A percentile compares a stretch with the other conserved stretches of the same genome.
These are phyloP conservation scores for Cinnamomum micranthum DNA, from an alignment of 164 flowering plant genomes.

Conservation along the genomic window DNA sequence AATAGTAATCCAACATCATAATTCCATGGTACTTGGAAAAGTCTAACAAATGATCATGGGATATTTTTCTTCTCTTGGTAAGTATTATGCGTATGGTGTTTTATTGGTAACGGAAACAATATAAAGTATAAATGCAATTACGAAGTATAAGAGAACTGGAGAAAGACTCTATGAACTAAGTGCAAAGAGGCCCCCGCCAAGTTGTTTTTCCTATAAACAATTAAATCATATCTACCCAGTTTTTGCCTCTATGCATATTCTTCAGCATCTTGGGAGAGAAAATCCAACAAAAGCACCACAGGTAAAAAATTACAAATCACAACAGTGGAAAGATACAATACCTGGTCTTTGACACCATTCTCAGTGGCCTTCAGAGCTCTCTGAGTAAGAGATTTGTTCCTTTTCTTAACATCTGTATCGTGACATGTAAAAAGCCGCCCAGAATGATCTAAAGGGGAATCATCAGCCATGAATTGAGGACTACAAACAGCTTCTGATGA, in stretches of 20 bases:
- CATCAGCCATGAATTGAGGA: constrained; percentile 8
- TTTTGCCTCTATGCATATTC: too few species aligned
- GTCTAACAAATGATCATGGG: not conserved
- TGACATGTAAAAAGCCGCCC: not conserved
- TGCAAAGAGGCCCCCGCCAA: too few species aligned
- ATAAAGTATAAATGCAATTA: not conserved
- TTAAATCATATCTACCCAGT: too few species aligned
- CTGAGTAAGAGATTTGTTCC: constrained; percentile 3
- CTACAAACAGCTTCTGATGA: constrained; percentile 5
- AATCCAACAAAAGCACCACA: not conserved
- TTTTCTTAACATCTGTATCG: constrained; percentile 4
- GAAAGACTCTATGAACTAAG: too few species aligned
- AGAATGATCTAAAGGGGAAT: not conserved
- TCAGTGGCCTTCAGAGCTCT: constrained; percentile 13
- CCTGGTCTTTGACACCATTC: constrained; percentile 14
- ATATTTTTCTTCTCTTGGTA: not conserved
- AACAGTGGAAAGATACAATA: not conserved
- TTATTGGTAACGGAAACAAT: not conserved
- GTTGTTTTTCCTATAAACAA: too few species aligned
- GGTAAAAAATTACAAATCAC: not conserved
- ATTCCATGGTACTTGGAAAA: not conserved
- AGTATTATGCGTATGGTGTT: not conserved
- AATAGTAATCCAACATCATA: not conserved
- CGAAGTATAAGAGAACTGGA: too few species aligned
- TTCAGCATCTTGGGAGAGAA: not conserved